Conservation (phyloP, 768 basidiomycete species). For the Terana coerulea region DNA sequence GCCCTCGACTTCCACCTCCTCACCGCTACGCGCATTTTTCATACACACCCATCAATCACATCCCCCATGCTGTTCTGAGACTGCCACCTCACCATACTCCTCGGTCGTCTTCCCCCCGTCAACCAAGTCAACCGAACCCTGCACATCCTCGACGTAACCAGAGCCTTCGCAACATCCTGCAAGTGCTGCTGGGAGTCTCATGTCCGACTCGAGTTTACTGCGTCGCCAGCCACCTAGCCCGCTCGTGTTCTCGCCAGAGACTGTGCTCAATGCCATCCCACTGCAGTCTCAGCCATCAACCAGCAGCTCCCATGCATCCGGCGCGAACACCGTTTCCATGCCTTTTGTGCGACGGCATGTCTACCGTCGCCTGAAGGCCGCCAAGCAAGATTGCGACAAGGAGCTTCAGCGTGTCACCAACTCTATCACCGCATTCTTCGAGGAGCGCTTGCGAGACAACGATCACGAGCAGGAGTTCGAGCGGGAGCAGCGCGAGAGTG, state of each 20-base stretch:
- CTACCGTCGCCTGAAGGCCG: constrained; percentile 85
- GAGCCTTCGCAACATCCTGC: constrained; percentile 11
- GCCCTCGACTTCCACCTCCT: constrained; percentile 12
- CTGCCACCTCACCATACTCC: constrained; percentile 1
- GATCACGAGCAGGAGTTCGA: constrained; percentile 64
- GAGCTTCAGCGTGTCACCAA: constrained; percentile 92
- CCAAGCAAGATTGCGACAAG: constrained; percentile 96
- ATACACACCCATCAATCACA: constrained; percentile 5
- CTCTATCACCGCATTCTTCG: constrained; percentile 92
- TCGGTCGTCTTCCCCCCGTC: constrained; percentile 5
- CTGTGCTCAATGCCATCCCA: constrained; percentile 48
- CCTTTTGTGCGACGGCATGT: constrained; percentile 92
- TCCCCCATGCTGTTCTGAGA: constrained; percentile 15
- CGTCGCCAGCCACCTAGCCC: constrained; percentile 64
- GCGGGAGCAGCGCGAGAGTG: constrained; percentile 48
- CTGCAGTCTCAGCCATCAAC: constrained; percentile 36
- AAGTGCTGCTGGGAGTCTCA: constrained; percentile 20
- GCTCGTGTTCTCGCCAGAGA: constrained; percentile 72
- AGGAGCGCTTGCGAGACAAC: constrained; percentile 79
- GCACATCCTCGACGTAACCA: constrained; percentile 6
- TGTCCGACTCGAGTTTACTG: constrained; percentile 30
- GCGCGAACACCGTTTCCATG: constrained; percentile 82
- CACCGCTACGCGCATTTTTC: constrained; percentile 13
- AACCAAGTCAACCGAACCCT: constrained; percentile 13
- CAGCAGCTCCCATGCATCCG: constrained; percentile 38